Conservation (phyloP, 192 early-diverging fungal genomes). For the Diversispora eburnea region DNA sequence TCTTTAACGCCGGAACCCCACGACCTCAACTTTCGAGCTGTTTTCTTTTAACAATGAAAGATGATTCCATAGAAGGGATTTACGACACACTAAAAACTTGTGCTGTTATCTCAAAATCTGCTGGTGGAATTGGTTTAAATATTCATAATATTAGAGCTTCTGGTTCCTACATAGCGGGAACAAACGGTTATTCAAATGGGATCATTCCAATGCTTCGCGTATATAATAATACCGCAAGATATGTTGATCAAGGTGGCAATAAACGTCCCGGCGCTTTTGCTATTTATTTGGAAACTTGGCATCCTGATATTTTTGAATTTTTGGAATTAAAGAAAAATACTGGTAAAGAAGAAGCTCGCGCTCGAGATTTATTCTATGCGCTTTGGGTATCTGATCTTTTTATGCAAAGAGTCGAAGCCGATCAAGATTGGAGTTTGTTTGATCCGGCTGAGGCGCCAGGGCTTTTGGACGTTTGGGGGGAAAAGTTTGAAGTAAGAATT, state of each 20-base stretch:
- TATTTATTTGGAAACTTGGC: constrained; percentile 98
- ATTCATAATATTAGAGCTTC: constrained; percentile 95
- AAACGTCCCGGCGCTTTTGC: constrained; percentile 98
- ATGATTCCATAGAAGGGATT: constrained; percentile 97
- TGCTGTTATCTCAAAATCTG: constrained; percentile 97
- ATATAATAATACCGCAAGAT: constrained; percentile 97
- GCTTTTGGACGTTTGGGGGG: constrained; percentile 89
- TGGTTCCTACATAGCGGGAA: constrained; percentile 97
- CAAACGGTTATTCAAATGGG: constrained; percentile 95
- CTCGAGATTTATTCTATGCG: constrained; percentile 96
- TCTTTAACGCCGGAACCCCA: constrained; percentile 98
- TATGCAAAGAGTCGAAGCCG: constrained; percentile 93
- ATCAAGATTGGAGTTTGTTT: constrained; percentile 93
- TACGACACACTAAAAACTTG: constrained; percentile 97
- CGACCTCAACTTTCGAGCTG: constrained; percentile 92
- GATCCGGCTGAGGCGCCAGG: constrained; percentile 92
- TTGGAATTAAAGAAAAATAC: constrained; percentile 96
- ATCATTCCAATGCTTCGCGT: constrained; percentile 97
- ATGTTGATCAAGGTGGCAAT: constrained; percentile 99
- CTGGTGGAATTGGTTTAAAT: constrained; percentile 95
- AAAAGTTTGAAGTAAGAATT: constrained; percentile 70
- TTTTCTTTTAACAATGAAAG: constrained; percentile 93
- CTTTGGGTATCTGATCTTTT: constrained; percentile 98
- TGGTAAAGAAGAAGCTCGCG: constrained; percentile 96
- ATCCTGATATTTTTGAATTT: constrained; percentile 95